Evolutionary conservation across 345 rosid species (phyloP).

Genomic region (Salix viminalis): DNA sequence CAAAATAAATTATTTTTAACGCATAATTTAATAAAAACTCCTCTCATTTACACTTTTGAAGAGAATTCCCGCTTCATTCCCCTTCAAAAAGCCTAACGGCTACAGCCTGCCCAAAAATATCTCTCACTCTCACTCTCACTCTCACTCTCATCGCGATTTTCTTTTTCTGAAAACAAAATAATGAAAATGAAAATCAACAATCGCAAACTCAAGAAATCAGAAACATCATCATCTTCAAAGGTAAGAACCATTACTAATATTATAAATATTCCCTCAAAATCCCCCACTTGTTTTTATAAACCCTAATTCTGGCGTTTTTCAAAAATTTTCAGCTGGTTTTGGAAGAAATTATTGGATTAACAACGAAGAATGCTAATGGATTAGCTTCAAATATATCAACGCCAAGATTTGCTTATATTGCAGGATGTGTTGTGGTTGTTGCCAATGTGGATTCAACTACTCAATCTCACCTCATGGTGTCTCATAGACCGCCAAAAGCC

Average conservation of each 20-base stretch:
- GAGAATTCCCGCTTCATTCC: no score
- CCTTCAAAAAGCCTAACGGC: no score
- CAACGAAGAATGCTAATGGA: conserved; percentile 58
- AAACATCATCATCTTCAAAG: background rate
- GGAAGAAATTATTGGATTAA: conserved; percentile 68
- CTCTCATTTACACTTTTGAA: no score
- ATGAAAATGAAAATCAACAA: background rate
- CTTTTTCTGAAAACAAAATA: background rate
- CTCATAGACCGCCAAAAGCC: conserved; percentile 62
- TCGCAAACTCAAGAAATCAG: background rate
- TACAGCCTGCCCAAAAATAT: no score
- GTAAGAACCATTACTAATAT: background rate
- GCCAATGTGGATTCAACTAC: conserved; percentile 45
- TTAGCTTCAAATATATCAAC: conserved; percentile 46
- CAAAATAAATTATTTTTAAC: no score
- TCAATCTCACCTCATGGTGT: conserved; percentile 60
- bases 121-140: no score
- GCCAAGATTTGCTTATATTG: conserved; percentile 53
- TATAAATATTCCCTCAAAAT: background rate
- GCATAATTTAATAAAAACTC: no score
- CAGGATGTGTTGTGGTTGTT: conserved; percentile 74
- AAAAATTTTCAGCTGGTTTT: conserved; percentile 40
- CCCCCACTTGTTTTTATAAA: background rate
- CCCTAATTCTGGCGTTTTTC: no score
- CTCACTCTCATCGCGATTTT: background rate